Evolutionary conservation across 352 stramenopile genomes (phyloP), one percentile per base, ranked within the genome.

Genomic region (Phytopythium ostracodes): DNA sequence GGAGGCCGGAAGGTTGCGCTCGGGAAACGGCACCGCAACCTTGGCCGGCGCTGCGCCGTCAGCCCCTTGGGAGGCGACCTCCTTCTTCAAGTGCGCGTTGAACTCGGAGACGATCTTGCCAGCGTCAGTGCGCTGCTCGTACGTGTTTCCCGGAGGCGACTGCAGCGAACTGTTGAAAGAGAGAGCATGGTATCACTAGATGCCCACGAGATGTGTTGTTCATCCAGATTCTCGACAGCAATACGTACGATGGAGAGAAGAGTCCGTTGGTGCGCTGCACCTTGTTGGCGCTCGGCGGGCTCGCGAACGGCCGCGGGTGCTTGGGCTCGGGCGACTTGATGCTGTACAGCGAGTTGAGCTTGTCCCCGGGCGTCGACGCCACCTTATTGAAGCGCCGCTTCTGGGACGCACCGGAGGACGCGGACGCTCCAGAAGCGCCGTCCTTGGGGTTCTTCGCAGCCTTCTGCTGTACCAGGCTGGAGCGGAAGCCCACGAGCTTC

Each of bases 101-200:
- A 95, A 94, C 49, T 92, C 82, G 3, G 77, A 79, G 33, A 94
- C 78, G 2, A 72, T 87, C 74, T 91, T 89, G 56, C 87, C 87
- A 3, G 84, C 84, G 55, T 94, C 83, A 29, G 68, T 77, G 36
- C 86, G 86, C 60, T 90, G 88, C 58, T 88, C 83, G 66, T 95
- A 95, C 59, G 60, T 75, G 55, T 79, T 79, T 12, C 77, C 77
- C 2, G 84, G 84, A 7, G 87, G 84, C 17, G 84, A 95, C 60
- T 88, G 81, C 52, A 91, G 64, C 10, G 82, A 87, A 2, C 75
- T 84, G 58, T 52, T 50, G 18, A 27, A 20, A 12, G 15, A 14
- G 18, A 22, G 12, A 59, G 46, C 24, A 10, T 38, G 2, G 29
- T 2, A 38, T 44, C 47, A 18, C 29, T 10, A 56, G 51, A n/a